Conservation (phyloP, 208 protist genomes). For the Crithidia bombi region DNA sequence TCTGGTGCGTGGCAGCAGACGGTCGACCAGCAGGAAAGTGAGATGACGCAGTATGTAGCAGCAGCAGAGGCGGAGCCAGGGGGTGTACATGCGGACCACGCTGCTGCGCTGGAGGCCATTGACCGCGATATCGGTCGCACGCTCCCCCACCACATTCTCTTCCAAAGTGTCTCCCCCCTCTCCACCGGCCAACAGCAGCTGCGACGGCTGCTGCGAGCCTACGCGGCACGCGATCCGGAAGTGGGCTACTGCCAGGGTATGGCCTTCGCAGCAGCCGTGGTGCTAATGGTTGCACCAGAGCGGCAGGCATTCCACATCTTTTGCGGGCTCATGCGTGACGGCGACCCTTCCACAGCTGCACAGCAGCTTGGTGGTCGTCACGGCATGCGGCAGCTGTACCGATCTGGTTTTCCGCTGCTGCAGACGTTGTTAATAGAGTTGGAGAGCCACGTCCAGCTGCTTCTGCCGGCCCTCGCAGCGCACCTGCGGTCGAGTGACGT, state of each 20-base stretch:
- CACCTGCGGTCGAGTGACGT: conserved; percentile 45
- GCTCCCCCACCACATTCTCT: conserved; percentile 64
- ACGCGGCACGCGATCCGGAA: conserved; percentile 44
- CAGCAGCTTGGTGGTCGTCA: neutral
- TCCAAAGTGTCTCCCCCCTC: conserved; percentile 22
- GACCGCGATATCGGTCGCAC: conserved; percentile 60
- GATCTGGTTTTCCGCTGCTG: conserved; percentile 53
- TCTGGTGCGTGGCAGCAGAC: conserved; percentile 41
- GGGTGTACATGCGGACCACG: neutral
- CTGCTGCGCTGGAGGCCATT: conserved; percentile 43
- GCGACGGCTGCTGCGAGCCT: conserved; percentile 49
- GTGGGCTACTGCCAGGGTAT: conserved; percentile 88
- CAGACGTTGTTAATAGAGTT: conserved; percentile 35
- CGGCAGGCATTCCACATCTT: conserved; percentile 45
- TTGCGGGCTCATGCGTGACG: conserved; percentile 39
- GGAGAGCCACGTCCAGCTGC: conserved; percentile 28
- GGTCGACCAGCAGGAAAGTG: conserved; percentile 11
- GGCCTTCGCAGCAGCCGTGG: conserved; percentile 61
- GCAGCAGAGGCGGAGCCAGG: neutral
- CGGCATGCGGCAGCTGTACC: conserved; percentile 58
- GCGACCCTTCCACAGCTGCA: neutral
- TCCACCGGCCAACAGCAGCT: conserved; percentile 46
- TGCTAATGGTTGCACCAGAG: conserved; percentile 60
- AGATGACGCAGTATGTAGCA: conserved; percentile 17
- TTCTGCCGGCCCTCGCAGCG: conserved; percentile 45